A percentile compares a stretch with the other conserved stretches of the same genome.
These are phyloP conservation scores for Saccharomyces kudriavzevii DNA, from an alignment of 805 yeast species.

Conservation along the genomic window DNA sequence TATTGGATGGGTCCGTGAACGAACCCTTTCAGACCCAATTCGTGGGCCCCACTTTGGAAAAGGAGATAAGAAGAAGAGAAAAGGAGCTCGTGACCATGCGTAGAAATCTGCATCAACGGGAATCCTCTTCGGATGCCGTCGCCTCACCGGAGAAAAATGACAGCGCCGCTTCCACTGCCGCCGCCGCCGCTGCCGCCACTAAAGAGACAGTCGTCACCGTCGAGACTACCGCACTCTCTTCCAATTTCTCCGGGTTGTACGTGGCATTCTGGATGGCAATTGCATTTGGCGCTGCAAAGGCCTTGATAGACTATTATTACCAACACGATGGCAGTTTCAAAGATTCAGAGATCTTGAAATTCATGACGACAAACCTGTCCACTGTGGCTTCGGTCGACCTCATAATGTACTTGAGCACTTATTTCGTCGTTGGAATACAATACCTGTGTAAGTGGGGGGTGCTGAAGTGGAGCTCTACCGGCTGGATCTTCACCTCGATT, in stretches of 20 bases:
- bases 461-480: constrained; percentile 55
- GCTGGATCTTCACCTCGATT: constrained; percentile 53
- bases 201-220: neutral
- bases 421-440: constrained; percentile 56
- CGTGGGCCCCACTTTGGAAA: constrained; percentile 27
- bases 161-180: neutral
- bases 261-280: constrained; percentile 71
- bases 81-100: constrained; percentile 1
- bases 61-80: constrained; percentile 12
- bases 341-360: constrained; percentile 46
- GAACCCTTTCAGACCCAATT: constrained; percentile 23
- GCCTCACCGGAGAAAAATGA: neutral
- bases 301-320: constrained; percentile 45
- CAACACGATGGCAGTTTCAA: constrained; percentile 32
- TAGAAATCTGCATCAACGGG: neutral
- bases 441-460: constrained; percentile 36
- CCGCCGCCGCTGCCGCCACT: neutral
- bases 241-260: constrained; percentile 66
- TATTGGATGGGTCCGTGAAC: constrained; percentile 42
- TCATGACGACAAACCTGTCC: constrained; percentile 53
- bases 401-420: constrained; percentile 62
- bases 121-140: neutral
- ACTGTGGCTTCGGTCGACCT: constrained; percentile 70
- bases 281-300: constrained; percentile 46
- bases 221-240: constrained; percentile 4